Evolutionary conservation across 2,329 filamentous ascomycete genomes (phyloP), one percentile per base, ranked within the genome.

Genomic region (Aspergillus aculeatus): DNA sequence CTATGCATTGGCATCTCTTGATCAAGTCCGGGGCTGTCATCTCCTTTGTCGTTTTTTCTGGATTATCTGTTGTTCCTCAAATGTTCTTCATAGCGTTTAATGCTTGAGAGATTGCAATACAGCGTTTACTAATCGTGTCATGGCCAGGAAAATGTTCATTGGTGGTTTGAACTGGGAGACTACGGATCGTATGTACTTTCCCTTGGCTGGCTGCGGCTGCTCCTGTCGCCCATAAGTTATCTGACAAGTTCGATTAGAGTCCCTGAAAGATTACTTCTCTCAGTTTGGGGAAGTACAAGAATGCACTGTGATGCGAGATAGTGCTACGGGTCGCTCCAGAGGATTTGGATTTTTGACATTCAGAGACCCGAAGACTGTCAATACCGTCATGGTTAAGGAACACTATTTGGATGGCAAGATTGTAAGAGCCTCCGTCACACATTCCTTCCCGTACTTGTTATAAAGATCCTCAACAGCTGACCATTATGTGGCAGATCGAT

Each of bases 301-400:
- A 80, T 98, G 95, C 75, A 99, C 95, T 16, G 95, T 99, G n/a
- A 99, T 99, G 95, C 87, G 95, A 66, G 95, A 99, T 77, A 93
- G 92, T 62, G 90, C 91, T 53, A 96, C 92, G 10, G 95, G 95
- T 48, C 88, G 95, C 64, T 98, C 95, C 31, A 87, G 95, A 77
- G 95, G 95, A 24, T 99, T 99, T 70, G 95, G 95, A 31, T 99
- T 99, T 79, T 83, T 99, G 63, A 99, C 95, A 0, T 99, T 99
- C 83, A 96, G 91, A 74, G 95, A 99, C 72, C 90, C 95, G 51
- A 96, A 96, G 80, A 96, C 92, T 4, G 95, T 99, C 66, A 99
- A 99, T 75, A 96, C 92, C 67, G 95, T 99, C 65, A 99, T 99
- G 95, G 95, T 99, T 64, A 99, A 99, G 79, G 95, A 99, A 75